Conservation (phyloP, 306 rosid species). For the Cyamopsis tetragonoloba region DNA sequence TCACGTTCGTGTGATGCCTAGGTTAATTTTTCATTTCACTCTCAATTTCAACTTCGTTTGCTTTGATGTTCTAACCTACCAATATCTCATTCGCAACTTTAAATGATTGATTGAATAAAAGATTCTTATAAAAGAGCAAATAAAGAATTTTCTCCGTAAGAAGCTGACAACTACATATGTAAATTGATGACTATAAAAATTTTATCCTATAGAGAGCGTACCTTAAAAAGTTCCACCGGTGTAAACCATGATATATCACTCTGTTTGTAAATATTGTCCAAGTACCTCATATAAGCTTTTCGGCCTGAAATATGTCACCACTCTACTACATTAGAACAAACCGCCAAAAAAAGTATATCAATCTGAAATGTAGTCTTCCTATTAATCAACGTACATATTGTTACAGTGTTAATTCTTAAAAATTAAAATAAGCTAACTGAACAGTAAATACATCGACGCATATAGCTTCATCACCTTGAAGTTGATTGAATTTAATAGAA, state of each 20-base stretch:
- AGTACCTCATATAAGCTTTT: conserved; percentile 72
- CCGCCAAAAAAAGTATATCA: no score
- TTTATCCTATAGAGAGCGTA: conserved; percentile 22
- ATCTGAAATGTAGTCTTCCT: not conserved
- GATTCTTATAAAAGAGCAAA: not conserved
- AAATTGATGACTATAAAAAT: not conserved
- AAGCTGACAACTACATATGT: not conserved
- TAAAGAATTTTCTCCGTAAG: not conserved
- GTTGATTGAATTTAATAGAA: conserved; percentile 65
- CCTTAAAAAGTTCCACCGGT: conserved; percentile 95
- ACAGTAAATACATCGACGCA: not conserved
- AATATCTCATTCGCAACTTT: not conserved
- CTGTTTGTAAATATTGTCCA: conserved; percentile 78
- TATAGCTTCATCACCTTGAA: conserved; percentile 48
- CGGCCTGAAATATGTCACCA: conserved; percentile 59
- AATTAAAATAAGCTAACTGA: not conserved
- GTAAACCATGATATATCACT: conserved; percentile 86
- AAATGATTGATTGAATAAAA: not conserved
- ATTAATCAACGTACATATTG: not conserved
- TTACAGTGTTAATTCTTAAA: not conserved
- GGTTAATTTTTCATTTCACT: not conserved
- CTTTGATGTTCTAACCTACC: not conserved
- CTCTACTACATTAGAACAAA: conserved; percentile 16
- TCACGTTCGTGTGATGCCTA: not conserved
- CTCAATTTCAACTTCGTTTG: not conserved